phyloP scores from a whole-genome alignment of 2,329 filamentous ascomycete genomes.

The Exophiala viscosa region DNA sequence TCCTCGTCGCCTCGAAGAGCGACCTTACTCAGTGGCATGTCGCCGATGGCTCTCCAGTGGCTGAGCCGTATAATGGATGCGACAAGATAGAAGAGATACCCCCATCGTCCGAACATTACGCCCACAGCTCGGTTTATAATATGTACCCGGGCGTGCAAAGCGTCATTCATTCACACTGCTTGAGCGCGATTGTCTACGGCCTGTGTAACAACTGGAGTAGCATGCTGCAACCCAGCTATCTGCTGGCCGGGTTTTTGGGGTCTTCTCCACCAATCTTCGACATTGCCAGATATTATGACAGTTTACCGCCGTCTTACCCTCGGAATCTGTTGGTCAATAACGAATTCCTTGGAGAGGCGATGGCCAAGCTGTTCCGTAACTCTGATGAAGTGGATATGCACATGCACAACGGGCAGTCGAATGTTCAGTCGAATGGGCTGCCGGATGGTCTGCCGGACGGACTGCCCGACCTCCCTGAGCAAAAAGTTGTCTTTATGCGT shows the following conservation, averaged over 20 bases:
- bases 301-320: conserved; percentile 23
- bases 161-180: conserved; percentile 44
- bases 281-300: conserved; percentile 28
- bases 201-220: conserved; percentile 30
- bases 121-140: conserved; percentile 47
- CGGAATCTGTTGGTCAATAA: conserved; percentile 40
- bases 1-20: conserved; percentile 12
- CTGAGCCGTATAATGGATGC: conserved; percentile 1
- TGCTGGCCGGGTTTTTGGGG: conserved; percentile 45
- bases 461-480: conserved; percentile 10
- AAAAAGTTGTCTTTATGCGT: conserved; percentile 42
- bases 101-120: conserved; percentile 38
- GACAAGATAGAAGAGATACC: not conserved
- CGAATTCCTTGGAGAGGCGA: conserved; percentile 32
- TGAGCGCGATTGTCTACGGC: conserved; percentile 42
- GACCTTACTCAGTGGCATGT: conserved; percentile 15
- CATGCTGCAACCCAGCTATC: conserved; percentile 39
- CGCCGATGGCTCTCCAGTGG: conserved; percentile 4
- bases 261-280: conserved; percentile 35
- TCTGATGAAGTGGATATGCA: not conserved
- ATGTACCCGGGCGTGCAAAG: conserved; percentile 37
- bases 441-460: too few species aligned
- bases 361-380: conserved; percentile 34
- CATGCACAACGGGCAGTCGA: too few species aligned
- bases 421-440: too few species aligned